Base-by-base conservation (phyloP, 2,329 filamentous ascomycete genomes). In the Fusarium sp. region DNA sequence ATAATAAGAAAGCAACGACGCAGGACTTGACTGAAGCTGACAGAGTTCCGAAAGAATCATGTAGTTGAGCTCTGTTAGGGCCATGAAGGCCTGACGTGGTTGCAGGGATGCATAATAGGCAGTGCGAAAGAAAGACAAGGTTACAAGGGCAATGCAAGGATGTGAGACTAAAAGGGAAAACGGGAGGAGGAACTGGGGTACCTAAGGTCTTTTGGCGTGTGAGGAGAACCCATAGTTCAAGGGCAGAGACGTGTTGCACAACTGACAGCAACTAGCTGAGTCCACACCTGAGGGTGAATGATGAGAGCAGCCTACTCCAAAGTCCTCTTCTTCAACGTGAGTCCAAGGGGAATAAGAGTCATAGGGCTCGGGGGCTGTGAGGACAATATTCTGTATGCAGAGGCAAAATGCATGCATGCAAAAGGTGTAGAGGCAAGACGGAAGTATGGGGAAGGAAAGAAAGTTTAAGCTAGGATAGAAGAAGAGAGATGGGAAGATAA, bases 191-290 rank as follows among this genome's bases (percentile, higher is more conserved):
- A 54, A 54, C 43, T 49, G 45, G 43, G 58, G 55, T 72, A 73
- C 61, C 69, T 73, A 28, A 47, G 45, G 31, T 53, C 39, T 53
- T 62, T 52, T 33, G 28, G 44, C 14, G n/a, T 31, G 56, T 47
- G 39, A 53, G 52, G 26, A 42, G 53, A 52, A 34, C 51, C 44
- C 68, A 70, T 69, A 43, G 60, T 46, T 49, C 39, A 42, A 43
- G 50, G 49, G 34, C 36, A 56, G 47, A 51, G 56, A 49, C 47
- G 45, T 42, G 67, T 63, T 59, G 64, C 57, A 70, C 58, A 59
- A 52, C 56, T 46, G 53, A 45, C 45, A 62, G 59, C 43, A 57
- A 46, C 42, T 22, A 51, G 26, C 42, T 58, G 26, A 53, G 46
- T 46, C 47, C 57, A 66, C 49, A 61, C 64, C 50, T 61, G 26